These are phyloP conservation scores for Pulveroboletus sp. DNA, from an alignment of 768 basidiomycete species.

Conservation along the genomic window DNA sequence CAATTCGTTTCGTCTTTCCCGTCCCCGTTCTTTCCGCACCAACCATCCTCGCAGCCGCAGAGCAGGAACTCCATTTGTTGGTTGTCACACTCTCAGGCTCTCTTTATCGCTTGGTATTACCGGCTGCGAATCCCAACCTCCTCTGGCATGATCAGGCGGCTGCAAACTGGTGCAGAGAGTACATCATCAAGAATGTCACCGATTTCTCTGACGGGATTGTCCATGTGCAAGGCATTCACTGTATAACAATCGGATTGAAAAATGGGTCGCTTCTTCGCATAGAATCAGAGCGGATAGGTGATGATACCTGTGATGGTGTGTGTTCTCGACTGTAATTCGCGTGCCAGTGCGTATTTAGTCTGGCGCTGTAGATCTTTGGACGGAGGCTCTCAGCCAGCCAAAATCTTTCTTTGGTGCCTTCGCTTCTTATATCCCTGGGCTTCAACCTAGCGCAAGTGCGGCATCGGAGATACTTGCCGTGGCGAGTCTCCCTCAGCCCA, in stretches of 20 bases:
- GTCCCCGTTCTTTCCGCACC: constrained; percentile 64
- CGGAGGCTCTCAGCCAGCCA: constrained; percentile 61
- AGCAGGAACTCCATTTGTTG: constrained; percentile 62
- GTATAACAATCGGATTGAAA: constrained; percentile 57
- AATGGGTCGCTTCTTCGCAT: constrained; percentile 68
- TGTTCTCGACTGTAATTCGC: constrained; percentile 8
- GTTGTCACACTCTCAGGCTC: constrained; percentile 67
- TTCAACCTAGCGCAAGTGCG: constrained; percentile 44
- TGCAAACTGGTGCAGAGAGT: constrained; percentile 63
- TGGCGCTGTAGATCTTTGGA: constrained; percentile 59
- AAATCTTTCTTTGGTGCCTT: constrained; percentile 65
- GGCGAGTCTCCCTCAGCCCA: constrained; percentile 71
- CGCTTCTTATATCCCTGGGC: constrained; percentile 60
- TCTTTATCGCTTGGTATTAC: constrained; percentile 69
- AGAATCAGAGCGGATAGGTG: constrained; percentile 58
- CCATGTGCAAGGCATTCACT: constrained; percentile 67
- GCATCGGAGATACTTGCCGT: constrained; percentile 67
- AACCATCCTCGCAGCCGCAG: constrained; percentile 50
- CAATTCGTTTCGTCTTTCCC: constrained; percentile 79
- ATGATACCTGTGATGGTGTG: constrained; percentile 60
- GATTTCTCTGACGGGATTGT: constrained; percentile 46
- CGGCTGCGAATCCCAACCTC: constrained; percentile 47
- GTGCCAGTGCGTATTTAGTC: constrained; percentile 10
- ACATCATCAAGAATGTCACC: constrained; percentile 54
- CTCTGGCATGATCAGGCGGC: constrained; percentile 58